Evolutionary conservation across 352 stramenopile genomes (phyloP).

Genomic region (Globisporangium takayamanum): DNA sequence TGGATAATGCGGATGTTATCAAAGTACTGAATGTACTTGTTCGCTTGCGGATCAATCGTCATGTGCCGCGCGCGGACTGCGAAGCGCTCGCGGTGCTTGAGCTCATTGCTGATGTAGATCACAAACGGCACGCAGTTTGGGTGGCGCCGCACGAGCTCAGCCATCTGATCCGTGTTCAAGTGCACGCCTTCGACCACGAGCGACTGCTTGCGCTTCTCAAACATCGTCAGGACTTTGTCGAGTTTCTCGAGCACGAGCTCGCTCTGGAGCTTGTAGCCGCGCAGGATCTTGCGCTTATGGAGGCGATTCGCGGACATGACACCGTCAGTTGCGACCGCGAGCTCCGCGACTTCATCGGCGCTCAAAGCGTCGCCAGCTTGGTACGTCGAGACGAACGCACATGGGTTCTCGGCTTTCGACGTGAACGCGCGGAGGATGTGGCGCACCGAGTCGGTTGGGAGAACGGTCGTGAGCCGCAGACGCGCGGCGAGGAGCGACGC

Average conservation of each 20-base stretch:
- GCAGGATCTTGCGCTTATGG: constrained; percentile 77
- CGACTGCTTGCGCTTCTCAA: constrained; percentile 73
- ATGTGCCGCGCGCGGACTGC: constrained; percentile 81
- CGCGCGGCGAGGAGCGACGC: constrained; percentile 68
- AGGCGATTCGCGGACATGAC: constrained; percentile 67
- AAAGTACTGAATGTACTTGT: constrained; percentile 91
- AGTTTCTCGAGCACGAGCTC: constrained; percentile 81
- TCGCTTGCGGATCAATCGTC: constrained; percentile 84
- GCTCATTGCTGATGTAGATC: constrained; percentile 88
- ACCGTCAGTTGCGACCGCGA: constrained; percentile 20
- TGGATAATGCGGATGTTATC: constrained; percentile 89
- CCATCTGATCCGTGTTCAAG: constrained; percentile 77
- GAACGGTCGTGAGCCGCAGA: constrained; percentile 74
- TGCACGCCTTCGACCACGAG: constrained; percentile 85
- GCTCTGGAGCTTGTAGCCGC: constrained; percentile 80
- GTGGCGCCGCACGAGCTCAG: constrained; percentile 70
- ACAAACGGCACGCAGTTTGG: constrained; percentile 83
- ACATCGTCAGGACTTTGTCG: constrained; percentile 79
- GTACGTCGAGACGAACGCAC: constrained; percentile 83
- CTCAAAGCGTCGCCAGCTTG: constrained; percentile 76
- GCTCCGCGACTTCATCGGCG: constrained; percentile 39
- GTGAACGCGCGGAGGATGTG: constrained; percentile 79
- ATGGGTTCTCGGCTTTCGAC: constrained; percentile 73
- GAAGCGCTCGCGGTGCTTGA: constrained; percentile 83
- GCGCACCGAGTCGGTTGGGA: constrained; percentile 82